A percentile compares a stretch with the other conserved stretches of the same genome.
Conservation (phyloP, 169 alveolate genomes). For the Plasmodium gallinaceum region DNA sequence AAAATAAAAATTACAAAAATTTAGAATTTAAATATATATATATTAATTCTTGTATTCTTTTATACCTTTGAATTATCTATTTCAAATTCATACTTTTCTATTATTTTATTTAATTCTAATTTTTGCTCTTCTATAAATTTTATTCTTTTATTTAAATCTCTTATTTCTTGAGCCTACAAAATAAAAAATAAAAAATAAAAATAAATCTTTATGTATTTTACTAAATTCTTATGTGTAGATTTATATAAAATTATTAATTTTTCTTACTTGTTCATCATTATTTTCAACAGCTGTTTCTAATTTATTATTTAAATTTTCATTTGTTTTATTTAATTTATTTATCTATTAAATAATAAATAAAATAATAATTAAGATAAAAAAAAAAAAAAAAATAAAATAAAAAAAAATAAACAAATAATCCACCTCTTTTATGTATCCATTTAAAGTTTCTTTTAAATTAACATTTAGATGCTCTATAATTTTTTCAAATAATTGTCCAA, state of each 20-base stretch:
- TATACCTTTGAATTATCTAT: slow-evolving; percentile 42
- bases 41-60: too few species aligned
- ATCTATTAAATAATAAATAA: slow-evolving; percentile 13
- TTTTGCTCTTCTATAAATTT: slow-evolving; percentile 33
- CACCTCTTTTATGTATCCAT: slow-evolving; percentile 48
- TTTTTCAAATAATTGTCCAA: slow-evolving; percentile 46
- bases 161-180: slow-evolving; percentile 59
- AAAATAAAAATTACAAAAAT: slow-evolving; percentile 5
- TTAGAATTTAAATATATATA: too few species aligned
- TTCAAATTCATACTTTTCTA: slow-evolving; percentile 53
- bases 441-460: slow-evolving; percentile 32
- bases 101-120: slow-evolving; percentile 56
- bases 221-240: not conserved
- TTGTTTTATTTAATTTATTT: slow-evolving; percentile 17
- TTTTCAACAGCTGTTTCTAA: slow-evolving; percentile 66
- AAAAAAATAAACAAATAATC: not conserved
- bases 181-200: not conserved
- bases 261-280: slow-evolving; percentile 62
- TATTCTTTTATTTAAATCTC: slow-evolving; percentile 68
- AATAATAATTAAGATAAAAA: not conserved
- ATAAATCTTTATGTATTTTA: not conserved
- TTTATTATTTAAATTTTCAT: slow-evolving; percentile 20
- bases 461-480: slow-evolving; percentile 43
- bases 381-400: not conserved
- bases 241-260: not conserved